Evolutionary conservation across 2,329 filamentous ascomycete species (phyloP).

Genomic region (Paecilomyces fulvus): DNA sequence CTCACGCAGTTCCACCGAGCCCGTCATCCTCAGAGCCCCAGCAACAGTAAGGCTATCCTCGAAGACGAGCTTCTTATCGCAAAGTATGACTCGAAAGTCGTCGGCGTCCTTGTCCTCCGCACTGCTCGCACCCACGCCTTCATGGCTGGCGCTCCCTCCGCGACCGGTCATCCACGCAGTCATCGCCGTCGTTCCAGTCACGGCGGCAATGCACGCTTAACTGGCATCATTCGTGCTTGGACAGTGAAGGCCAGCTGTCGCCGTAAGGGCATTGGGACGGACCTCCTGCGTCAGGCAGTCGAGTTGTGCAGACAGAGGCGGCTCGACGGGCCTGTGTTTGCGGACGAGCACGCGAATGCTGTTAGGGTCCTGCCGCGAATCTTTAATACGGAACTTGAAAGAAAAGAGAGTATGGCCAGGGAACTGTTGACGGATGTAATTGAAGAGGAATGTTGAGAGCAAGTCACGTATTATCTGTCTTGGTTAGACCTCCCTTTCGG

Average conservation of each 20-base stretch:
- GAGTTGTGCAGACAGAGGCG: slow-evolving; percentile 59
- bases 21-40: slow-evolving; percentile 1
- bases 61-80: slow-evolving; percentile 58
- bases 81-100: slow-evolving; percentile 60
- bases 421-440: slow-evolving; percentile 20
- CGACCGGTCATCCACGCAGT: slow-evolving; percentile 9
- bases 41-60: slow-evolving; percentile 28
- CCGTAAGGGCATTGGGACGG: slow-evolving; percentile 60
- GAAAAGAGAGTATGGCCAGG: slow-evolving; percentile 49
- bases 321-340: slow-evolving; percentile 62
- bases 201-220: slow-evolving; percentile 7
- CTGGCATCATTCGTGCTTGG: slow-evolving; percentile 64
- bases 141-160: slow-evolving; percentile 10
- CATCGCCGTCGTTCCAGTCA: slow-evolving; percentile 11
- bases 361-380: slow-evolving; percentile 52
- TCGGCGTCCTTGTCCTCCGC: slow-evolving; percentile 59
- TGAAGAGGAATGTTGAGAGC: slow-evolving; percentile 3
- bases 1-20: slow-evolving; percentile 28
- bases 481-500: not conserved
- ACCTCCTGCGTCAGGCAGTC: slow-evolving; percentile 66
- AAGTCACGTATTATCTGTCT: not conserved
- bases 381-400: slow-evolving; percentile 55
- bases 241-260: slow-evolving; percentile 63
- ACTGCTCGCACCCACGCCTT: slow-evolving; percentile 12
- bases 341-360: slow-evolving; percentile 67